Base-by-base conservation (phyloP, 2,329 filamentous ascomycete species). In the Zymoseptoria pseudotritici region DNA sequence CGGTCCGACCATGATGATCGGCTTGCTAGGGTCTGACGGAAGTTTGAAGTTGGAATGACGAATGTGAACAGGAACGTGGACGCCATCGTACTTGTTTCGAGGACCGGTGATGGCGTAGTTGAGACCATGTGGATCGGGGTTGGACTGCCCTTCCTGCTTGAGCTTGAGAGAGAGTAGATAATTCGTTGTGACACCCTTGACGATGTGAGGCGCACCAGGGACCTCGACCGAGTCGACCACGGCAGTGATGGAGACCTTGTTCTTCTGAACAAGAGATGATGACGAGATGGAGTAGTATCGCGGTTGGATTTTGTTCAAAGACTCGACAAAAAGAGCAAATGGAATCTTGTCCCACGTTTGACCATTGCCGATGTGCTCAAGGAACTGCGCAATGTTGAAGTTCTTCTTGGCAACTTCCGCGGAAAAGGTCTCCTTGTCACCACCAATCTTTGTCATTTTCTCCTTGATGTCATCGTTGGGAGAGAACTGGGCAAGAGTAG, bases 251-350 rank as follows among this genome's bases (percentile, higher is more conserved):
- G 94, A 90, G 66, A 99, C 91, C 79, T 91, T 93, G 77, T 96
- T 87, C 73, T 94, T 92, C 73, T 99, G 92, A 17, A 96, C 92
- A 8, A 91, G 76, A 6, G 94, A 97, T 0, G 94, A 97, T 1
- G 95, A 99, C 2, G 94, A 99, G 75, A 99, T 99, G 55, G 95
- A 99, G 80, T 99, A 99, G 82, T 97, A 99, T 55, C 94, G 90
- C 49, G 94, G 93, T 76, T 99, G 94, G 59, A 99, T 86, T 81
- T 97, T 97, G 77, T 87, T 90, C 63, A 99, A 77, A 66, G 91
- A 89, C 80, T 99, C 94, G 66, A 99, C 91, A 69, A 97, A 86
- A 69, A 92, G 86, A 8, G 94, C 96, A 78, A 99, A 97, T 17
- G 94, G 95, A 58, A 97, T 86, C 58, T 86, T 86, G 58, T 84